These are phyloP conservation scores for Rhododendron ovatum DNA, from an alignment of 148 eudicot genomes.

Conservation along the genomic window DNA sequence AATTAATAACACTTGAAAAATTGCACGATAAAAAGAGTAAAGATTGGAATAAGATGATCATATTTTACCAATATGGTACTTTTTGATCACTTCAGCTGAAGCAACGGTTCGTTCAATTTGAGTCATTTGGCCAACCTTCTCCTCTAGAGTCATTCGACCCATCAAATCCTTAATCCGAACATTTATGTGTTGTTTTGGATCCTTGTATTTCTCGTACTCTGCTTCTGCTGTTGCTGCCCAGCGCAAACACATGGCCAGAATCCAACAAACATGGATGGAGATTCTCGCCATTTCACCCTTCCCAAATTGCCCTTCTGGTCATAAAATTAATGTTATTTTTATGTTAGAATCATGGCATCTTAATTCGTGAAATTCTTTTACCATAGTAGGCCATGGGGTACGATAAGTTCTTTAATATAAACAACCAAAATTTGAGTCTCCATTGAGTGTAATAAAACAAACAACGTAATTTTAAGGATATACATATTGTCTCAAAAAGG, in stretches of 20 bases:
- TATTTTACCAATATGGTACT: conserved; percentile 16
- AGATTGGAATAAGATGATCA: background rate
- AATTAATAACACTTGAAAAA: too few relatives aligned
- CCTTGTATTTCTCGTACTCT: too few relatives aligned
- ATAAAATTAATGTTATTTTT: background rate
- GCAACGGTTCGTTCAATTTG: conserved; percentile 15
- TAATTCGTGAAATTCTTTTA: background rate
- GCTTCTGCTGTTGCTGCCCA: too few relatives aligned
- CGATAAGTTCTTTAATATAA: background rate
- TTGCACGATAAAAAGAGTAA: background rate
- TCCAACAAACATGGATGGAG: background rate
- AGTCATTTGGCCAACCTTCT: conserved; percentile 14
- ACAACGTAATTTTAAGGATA: too few relatives aligned
- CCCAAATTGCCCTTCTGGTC: background rate
- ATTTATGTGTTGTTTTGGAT: background rate
- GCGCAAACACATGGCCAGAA: background rate
- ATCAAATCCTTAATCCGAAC: conserved; percentile 18
- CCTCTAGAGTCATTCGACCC: conserved; percentile 13
- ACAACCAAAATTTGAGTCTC: background rate
- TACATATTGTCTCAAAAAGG: background rate
- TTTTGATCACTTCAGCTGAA: conserved; percentile 11
- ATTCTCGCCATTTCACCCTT: background rate
- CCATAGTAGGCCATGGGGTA: background rate
- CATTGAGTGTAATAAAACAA: background rate
- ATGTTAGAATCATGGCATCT: background rate